Percentiles rank a stretch among this genome's conserved stretches.
phyloP scores from a whole-genome alignment of 345 rosid species.

The Citrus sinensis region DNA sequence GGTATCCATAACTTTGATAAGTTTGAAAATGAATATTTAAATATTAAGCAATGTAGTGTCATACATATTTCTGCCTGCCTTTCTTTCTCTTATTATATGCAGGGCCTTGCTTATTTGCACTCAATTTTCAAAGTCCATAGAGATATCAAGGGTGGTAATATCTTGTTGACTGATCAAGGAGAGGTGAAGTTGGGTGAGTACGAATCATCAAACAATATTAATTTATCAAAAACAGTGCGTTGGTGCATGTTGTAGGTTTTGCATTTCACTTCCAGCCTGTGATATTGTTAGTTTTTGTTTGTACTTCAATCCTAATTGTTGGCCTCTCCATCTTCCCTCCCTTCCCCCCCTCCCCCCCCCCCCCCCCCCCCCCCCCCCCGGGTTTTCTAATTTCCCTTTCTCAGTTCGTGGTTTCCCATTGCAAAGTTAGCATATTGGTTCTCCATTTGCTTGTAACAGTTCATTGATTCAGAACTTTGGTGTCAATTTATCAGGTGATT shows the following conservation, averaged over 20 bases:
- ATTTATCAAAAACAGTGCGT: background rate
- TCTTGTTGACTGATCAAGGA: constrained; percentile 97
- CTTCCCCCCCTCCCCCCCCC: too few species aligned
- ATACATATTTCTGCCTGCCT: background rate
- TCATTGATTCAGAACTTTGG: constrained; percentile 6
- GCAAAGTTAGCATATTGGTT: background rate
- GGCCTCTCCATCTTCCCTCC: background rate
- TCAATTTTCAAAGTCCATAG: constrained; percentile 96
- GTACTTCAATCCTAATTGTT: background rate
- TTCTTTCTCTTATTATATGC: constrained; percentile 22
- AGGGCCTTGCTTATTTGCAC: constrained; percentile 99
- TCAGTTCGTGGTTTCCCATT: background rate
- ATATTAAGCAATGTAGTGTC: background rate
- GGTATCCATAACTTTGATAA: constrained; percentile 39
- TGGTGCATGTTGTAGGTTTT: background rate
- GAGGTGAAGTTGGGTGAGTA: constrained; percentile 98
- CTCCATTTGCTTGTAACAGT: background rate
- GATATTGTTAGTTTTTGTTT: background rate
- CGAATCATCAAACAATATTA: background rate
- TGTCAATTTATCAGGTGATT: constrained; percentile 66
- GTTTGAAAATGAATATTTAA: constrained; percentile 11
- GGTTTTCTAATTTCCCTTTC: background rate
- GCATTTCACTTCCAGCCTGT: background rate
- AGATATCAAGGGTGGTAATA: constrained; percentile 98
- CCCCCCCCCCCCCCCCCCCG: too few species aligned